Conservation (phyloP, 1,139 yeast species). For the Blastobotrys serpentis region DNA sequence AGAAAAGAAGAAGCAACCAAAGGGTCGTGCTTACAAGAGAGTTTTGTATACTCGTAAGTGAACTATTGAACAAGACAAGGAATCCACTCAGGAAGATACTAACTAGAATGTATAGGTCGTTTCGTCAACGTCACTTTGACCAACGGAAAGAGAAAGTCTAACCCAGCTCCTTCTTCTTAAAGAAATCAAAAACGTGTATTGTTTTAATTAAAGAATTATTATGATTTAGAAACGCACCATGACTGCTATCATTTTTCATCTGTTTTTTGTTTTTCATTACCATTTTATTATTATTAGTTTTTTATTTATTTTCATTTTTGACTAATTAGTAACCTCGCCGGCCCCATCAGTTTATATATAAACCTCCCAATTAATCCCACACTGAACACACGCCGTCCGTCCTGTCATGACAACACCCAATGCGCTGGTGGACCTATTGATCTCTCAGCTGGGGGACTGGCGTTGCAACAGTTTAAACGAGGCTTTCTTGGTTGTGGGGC, state of each 20-base stretch:
- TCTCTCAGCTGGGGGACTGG: neutral
- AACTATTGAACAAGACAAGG: neutral
- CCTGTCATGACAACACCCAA: neutral
- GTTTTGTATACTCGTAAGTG: constrained; percentile 86
- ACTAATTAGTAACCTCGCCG: too few species aligned
- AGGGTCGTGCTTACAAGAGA: constrained; percentile 98
- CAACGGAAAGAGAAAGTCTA: constrained; percentile 98
- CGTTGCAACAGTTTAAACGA: neutral
- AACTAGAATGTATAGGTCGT: constrained; percentile 46
- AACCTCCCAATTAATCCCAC: neutral
- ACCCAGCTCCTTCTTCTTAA: constrained; percentile 75
- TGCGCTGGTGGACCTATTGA: neutral
- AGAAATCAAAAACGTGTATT: constrained; percentile 12
- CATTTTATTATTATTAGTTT: too few species aligned
- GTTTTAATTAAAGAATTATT: constrained; percentile 5
- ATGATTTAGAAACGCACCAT: neutral
- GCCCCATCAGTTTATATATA: too few species aligned
- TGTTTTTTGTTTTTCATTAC: too few species aligned
- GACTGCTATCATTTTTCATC: too few species aligned
- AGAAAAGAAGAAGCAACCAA: constrained; percentile 74
- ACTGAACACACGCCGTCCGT: neutral
- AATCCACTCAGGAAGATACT: constrained; percentile 10
- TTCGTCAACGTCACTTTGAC: constrained; percentile 97
- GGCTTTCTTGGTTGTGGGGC: neutral
- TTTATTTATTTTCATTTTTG: too few species aligned